Percentiles rank a stretch among this genome's conserved stretches.
Conservation (phyloP, 2,329 filamentous ascomycete genomes). For the Colletotrichum melonis region DNA sequence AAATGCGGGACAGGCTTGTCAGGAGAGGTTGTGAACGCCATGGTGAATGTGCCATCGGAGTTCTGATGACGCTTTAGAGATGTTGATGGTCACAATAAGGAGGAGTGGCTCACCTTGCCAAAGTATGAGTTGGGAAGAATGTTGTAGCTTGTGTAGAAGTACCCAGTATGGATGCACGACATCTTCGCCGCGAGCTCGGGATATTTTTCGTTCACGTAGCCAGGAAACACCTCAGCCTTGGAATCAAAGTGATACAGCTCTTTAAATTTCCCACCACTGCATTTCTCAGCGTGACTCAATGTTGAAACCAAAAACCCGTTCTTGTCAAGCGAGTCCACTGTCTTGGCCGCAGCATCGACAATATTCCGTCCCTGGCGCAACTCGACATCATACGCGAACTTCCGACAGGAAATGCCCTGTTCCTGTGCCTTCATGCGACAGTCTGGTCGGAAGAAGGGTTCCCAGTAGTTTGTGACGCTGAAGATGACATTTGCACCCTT, state of each 20-base stretch:
- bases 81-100: constrained; percentile 39
- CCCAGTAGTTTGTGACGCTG: constrained; percentile 67
- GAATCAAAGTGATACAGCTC: constrained; percentile 65
- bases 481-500: constrained; percentile 62
- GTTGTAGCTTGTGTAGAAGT: constrained; percentile 59
- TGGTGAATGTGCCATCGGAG: constrained; percentile 56
- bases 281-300: constrained; percentile 58
- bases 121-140: constrained; percentile 60
- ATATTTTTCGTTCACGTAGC: constrained; percentile 55
- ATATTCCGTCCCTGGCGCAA: constrained; percentile 65
- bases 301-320: constrained; percentile 65
- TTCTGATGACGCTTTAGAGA: neutral
- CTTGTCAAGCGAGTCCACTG: constrained; percentile 51
- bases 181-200: constrained; percentile 59
- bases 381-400: constrained; percentile 61
- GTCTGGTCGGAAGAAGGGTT: constrained; percentile 58
- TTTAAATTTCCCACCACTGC: constrained; percentile 56
- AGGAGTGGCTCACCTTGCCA: constrained; percentile 49
- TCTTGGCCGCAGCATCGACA: constrained; percentile 60
- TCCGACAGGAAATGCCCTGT: constrained; percentile 53
- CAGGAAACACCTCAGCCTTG: constrained; percentile 63
- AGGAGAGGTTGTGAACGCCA: constrained; percentile 57
- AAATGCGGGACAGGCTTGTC: constrained; percentile 55
- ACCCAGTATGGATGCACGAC: constrained; percentile 63
- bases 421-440: constrained; percentile 51